A percentile compares a stretch with the other conserved stretches of the same genome.
These are phyloP conservation scores for Fusarium compactum DNA, from an alignment of 2,329 filamentous ascomycete genomes.

Conservation along the genomic window DNA sequence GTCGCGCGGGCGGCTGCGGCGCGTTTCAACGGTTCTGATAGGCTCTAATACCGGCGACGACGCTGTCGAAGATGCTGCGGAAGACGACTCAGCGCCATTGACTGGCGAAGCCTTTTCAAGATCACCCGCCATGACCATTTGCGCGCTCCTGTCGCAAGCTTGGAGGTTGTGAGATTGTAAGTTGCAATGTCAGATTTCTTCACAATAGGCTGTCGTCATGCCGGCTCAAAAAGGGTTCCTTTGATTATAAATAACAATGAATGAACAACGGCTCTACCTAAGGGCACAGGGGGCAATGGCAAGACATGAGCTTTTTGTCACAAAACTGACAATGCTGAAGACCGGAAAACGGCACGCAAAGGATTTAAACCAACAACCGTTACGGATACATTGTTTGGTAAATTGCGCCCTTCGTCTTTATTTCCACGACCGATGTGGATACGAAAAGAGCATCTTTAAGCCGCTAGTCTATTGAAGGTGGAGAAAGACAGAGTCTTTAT, in stretches of 20 bases:
- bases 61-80: conserved; percentile 27
- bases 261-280: not conserved
- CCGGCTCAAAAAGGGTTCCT: not conserved
- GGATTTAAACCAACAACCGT: conserved; percentile 13
- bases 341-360: conserved; percentile 25
- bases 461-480: conserved; percentile 30
- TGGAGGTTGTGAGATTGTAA: not conserved
- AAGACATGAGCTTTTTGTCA: not conserved
- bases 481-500: conserved; percentile 30
- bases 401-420: conserved; percentile 16
- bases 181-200: conserved; percentile 26
- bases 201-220: conserved; percentile 21
- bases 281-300: not conserved
- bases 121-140: conserved; percentile 36
- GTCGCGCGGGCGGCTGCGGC: conserved; percentile 40
- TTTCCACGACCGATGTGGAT: conserved; percentile 39
- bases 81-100: conserved; percentile 27
- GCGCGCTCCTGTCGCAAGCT: not conserved
- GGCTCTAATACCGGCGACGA: conserved; percentile 44
- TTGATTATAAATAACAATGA: not conserved
- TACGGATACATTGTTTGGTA: conserved; percentile 10
- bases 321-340: not conserved
- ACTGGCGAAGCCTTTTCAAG: conserved; percentile 38
- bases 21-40: conserved; percentile 43
- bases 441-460: conserved; percentile 19